Conservation (phyloP, 2,329 filamentous ascomycete genomes). For the Septoria linicola region DNA sequence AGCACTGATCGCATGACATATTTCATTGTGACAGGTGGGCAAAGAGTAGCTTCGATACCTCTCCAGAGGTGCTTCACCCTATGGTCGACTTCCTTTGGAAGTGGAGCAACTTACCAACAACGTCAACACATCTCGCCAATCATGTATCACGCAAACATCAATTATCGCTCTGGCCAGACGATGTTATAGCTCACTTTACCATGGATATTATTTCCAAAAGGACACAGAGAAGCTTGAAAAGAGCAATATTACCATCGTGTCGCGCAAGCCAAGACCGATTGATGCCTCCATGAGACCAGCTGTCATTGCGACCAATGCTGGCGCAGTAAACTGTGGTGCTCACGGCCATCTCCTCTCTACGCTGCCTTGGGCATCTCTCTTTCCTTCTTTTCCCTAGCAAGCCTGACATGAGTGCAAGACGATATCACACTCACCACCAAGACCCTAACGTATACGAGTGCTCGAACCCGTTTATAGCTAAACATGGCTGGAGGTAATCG, state of each 20-base stretch:
- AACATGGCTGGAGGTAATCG: conserved; percentile 7
- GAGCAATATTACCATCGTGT: background rate
- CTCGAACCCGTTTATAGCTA: background rate
- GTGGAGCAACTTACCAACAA: too few relatives aligned
- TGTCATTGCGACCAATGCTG: background rate
- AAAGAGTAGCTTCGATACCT: too few relatives aligned
- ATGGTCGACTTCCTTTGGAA: too few relatives aligned
- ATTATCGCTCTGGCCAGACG: too few relatives aligned
- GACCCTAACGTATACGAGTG: background rate
- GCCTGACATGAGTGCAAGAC: conserved; percentile 5
- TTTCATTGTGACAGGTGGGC: too few relatives aligned
- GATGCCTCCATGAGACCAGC: background rate
- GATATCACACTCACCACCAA: background rate
- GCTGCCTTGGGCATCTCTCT: background rate
- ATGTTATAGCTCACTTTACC: background rate
- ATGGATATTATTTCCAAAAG: background rate
- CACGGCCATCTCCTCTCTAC: too few relatives aligned
- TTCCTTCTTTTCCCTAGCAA: background rate
- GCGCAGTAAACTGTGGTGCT: background rate
- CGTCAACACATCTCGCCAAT: background rate
- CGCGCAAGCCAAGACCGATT: background rate
- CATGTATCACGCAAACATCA: background rate
- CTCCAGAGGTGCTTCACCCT: too few relatives aligned
- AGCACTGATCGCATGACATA: too few relatives aligned
- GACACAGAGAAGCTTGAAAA: background rate